Base-by-base conservation (phyloP, 108 stramenopile genomes). In the Stephanodiscus triporus region DNA sequence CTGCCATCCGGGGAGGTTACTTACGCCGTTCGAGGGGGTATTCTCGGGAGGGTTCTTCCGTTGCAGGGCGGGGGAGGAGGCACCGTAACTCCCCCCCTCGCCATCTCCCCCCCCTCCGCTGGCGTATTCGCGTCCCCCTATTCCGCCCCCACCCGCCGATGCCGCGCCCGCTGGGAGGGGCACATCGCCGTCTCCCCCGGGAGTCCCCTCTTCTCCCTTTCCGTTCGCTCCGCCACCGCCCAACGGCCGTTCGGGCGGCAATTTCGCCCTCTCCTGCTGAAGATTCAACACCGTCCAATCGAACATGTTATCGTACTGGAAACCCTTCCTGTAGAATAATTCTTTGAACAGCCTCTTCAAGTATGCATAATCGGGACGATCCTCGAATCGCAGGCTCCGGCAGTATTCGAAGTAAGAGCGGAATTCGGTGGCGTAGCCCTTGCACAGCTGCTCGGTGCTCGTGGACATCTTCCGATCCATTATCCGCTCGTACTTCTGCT, bases 381-480 rank as follows among this genome's bases (percentile, higher is more conserved):
- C 99, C 79, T 99, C 99, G 82, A 99, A 99, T 40, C 99, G 85
- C 22, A 99, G 88, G 6, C 90, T 89, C 14, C 98, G 94, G 76
- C 98, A 99, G 83, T 99, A 99, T 85, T 99, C 99, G 77, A 99
- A 99, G 89, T 99, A 99, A n/a, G 89, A 94, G 47, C 99, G 93
- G 83, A 99, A 98, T 72, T 99, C 99, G 5, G 97, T 97, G 24
- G 99, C 97, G 78, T 98, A 99, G 29, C 98, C 97, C 86, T 99
- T 99, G 87, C 98, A 99, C n/a, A 99, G 95, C 68, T 94, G 92
- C 65, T 99, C 99, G 16, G 97, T 97, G 23, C 95, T 92, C 7
- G 97, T 98, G 51, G 95, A 95, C 97, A 99, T 98, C 85, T 99
- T 99, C 58, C 98, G 95, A 79, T 99, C 99, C 98, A 99, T 98